Conservation (phyloP, 495 filamentous ascomycete genomes). For the Aspergillus hancockii region DNA sequence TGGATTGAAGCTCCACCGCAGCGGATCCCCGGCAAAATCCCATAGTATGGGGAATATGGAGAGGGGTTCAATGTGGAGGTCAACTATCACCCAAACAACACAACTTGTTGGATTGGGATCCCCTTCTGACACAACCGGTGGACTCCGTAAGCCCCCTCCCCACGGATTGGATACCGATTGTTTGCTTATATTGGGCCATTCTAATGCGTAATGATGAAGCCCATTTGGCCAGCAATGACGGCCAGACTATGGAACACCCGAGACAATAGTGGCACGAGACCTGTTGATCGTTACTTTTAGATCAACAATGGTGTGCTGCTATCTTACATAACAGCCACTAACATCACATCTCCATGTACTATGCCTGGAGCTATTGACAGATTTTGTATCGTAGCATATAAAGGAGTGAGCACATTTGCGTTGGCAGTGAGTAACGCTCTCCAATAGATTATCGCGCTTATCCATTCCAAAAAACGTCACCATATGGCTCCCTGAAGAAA, state of each 20-base stretch:
- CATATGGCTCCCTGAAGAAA: slow-evolving; percentile 2
- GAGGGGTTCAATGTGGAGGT: slow-evolving; percentile 8
- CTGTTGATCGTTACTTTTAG: slow-evolving; percentile 20
- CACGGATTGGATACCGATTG: neutral
- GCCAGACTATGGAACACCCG: slow-evolving; percentile 19
- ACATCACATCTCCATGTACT: neutral
- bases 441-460: neutral
- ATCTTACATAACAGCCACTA: slow-evolving; percentile 9
- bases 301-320: neutral
- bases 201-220: neutral
- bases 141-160: neutral
- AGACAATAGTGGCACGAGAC: slow-evolving; percentile 16
- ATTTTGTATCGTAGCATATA: neutral
- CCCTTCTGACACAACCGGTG: neutral
- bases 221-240: neutral
- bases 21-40: slow-evolving; percentile 1
- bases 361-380: neutral
- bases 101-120: neutral
- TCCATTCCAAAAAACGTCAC: slow-evolving; percentile 5
- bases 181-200: neutral
- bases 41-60: slow-evolving; percentile 10
- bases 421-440: neutral
- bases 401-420: neutral
- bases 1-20: slow-evolving; percentile 5
- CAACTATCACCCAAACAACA: neutral